These are phyloP conservation scores for Wickerhamomyces tratensis DNA, from an alignment of 805 yeast species.

Conservation along the genomic window DNA sequence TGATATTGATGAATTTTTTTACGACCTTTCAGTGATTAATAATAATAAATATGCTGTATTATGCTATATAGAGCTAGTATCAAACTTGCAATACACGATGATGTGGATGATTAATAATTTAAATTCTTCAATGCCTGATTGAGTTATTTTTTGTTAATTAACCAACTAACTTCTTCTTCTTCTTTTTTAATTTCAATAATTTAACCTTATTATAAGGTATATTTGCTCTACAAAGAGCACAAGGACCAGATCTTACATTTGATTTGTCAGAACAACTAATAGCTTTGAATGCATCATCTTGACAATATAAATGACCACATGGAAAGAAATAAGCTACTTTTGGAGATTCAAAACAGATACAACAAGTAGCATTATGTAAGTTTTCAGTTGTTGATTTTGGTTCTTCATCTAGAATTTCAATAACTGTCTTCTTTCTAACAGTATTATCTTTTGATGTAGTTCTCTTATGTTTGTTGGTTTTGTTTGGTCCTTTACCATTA, in stretches of 20 bases:
- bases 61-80: too few relatives aligned
- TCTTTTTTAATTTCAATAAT: slow-evolving; percentile 24
- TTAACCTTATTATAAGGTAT: slow-evolving; percentile 22
- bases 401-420: slow-evolving; percentile 18
- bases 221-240: slow-evolving; percentile 32
- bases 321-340: slow-evolving; percentile 36
- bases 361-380: slow-evolving; percentile 25
- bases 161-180: slow-evolving; percentile 5
- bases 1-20: too few relatives aligned
- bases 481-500: not conserved
- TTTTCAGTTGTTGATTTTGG: slow-evolving; percentile 6
- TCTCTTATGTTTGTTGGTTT: not conserved
- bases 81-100: too few relatives aligned
- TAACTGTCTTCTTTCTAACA: slow-evolving; percentile 21
- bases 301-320: slow-evolving; percentile 52
- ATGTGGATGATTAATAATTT: too few relatives aligned
- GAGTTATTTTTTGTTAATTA: too few relatives aligned
- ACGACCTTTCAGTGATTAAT: too few relatives aligned
- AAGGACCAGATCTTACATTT: slow-evolving; percentile 24
- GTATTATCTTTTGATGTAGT: slow-evolving; percentile 5
- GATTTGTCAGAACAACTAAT: slow-evolving; percentile 24
- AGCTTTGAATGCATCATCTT: slow-evolving; percentile 40
- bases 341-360: slow-evolving; percentile 48
- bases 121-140: too few relatives aligned
- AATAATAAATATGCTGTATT: too few relatives aligned